Conservation (phyloP, 2,329 filamentous ascomycete genomes). For the Hymenoscyphus infarciens region DNA sequence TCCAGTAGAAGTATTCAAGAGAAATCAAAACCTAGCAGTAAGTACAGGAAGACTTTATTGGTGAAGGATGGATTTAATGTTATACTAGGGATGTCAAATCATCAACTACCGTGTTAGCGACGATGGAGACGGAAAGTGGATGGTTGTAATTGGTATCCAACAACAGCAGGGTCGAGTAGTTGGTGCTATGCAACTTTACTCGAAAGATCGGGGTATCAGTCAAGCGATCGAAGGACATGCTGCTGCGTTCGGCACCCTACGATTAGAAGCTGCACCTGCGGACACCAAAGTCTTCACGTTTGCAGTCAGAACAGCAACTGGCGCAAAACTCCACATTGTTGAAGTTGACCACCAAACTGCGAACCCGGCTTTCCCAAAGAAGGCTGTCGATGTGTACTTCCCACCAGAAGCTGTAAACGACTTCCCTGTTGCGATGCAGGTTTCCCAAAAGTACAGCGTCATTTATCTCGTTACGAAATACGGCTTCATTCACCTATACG, state of each 20-base stretch:
- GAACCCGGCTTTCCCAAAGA: slow-evolving; percentile 90
- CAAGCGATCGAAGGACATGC: slow-evolving; percentile 98
- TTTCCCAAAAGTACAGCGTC: slow-evolving; percentile 93
- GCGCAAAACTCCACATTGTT: slow-evolving; percentile 94
- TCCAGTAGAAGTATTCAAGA: slow-evolving; percentile 90
- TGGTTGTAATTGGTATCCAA: slow-evolving; percentile 94
- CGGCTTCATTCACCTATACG: slow-evolving; percentile 97
- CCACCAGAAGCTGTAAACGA: slow-evolving; percentile 92
- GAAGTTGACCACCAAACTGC: slow-evolving; percentile 91
- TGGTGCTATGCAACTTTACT: slow-evolving; percentile 96
- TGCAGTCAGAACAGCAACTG: slow-evolving; percentile 81
- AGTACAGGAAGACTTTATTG: slow-evolving; percentile 35
- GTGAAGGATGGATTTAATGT: slow-evolving; percentile 16
- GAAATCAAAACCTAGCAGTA: slow-evolving; percentile 84
- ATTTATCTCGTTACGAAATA: slow-evolving; percentile 98
- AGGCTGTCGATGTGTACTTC: slow-evolving; percentile 97
- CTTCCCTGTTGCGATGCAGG: slow-evolving; percentile 96
- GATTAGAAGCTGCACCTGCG: slow-evolving; percentile 81
- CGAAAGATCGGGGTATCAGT: slow-evolving; percentile 91
- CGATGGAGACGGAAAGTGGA: slow-evolving; percentile 97
- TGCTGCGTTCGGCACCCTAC: slow-evolving; percentile 85
- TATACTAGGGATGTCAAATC: slow-evolving; percentile 83
- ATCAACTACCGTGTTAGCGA: slow-evolving; percentile 98
- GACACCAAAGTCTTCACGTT: slow-evolving; percentile 97
- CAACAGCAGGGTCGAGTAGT: slow-evolving; percentile 90